Percentiles rank a stretch among this genome's conserved stretches.
Evolutionary conservation across 75 land plant genomes (phyloP).

Genomic region (Isoetes taiwanensis): DNA sequence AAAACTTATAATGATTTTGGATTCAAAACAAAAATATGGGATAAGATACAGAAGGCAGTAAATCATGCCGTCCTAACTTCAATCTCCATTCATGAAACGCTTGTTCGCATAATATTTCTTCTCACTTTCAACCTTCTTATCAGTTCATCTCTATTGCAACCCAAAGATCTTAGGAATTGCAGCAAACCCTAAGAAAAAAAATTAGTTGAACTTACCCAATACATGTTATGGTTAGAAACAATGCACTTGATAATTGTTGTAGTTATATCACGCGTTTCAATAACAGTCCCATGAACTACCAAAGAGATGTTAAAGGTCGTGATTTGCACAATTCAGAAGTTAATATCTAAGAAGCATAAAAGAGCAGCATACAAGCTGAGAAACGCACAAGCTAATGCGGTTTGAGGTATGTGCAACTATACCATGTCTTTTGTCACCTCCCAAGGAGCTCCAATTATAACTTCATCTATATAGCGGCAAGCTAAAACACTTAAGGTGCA

Average conservation of each 20-base stretch:
- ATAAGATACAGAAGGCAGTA: too few species aligned
- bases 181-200: not conserved
- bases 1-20: too few species aligned
- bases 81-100: conserved; percentile 60
- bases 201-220: conserved; percentile 39
- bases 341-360: not conserved
- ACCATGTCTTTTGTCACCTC: conserved; percentile 94
- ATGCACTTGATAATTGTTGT: conserved; percentile 88
- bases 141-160: conserved; percentile 59
- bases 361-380: not conserved
- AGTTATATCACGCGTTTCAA: conserved; percentile 66
- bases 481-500: conserved; percentile 94
- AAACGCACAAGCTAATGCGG: not conserved
- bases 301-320: conserved; percentile 91
- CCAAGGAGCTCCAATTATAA: conserved; percentile 97
- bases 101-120: conserved; percentile 68
- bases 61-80: too few species aligned
- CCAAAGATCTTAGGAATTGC: not conserved
- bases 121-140: conserved; percentile 75
- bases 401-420: not conserved
- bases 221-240: conserved; percentile 90
- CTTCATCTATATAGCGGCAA: conserved; percentile 94
- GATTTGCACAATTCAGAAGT: conserved; percentile 37
- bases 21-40: too few species aligned
- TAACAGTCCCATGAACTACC: conserved; percentile 93